phyloP scores from a whole-genome alignment of 371 early-diverging fungal genomes.

The Mucor plumbeus region DNA sequence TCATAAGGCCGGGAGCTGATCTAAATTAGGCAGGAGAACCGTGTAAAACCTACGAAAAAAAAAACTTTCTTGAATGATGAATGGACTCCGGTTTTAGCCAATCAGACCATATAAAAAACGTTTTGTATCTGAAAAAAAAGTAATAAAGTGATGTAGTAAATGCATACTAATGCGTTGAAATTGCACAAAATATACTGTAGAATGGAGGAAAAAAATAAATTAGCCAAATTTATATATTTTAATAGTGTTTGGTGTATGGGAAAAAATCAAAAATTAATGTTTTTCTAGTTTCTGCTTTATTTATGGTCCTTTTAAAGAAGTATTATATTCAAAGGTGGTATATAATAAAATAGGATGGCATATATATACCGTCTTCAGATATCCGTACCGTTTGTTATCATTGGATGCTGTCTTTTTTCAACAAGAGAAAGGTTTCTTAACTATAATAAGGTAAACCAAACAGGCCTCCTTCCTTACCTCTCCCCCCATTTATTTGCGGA shows the following conservation, averaged over 20 bases:
- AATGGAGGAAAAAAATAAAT: not conserved
- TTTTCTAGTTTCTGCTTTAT: not conserved
- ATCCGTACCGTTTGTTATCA: not conserved
- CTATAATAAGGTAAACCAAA: not conserved
- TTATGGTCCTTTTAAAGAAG: not conserved
- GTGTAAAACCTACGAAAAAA: not conserved
- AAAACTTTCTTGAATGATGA: not conserved
- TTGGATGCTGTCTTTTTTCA: not conserved
- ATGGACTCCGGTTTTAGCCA: slow-evolving; percentile 2
- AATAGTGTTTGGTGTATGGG: not conserved
- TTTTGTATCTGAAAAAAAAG: not conserved
- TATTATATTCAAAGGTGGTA: not conserved
- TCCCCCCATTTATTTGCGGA: slow-evolving; percentile 1
- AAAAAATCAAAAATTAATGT: not conserved
- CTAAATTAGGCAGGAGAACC: slow-evolving; percentile 8
- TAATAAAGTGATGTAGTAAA: not conserved
- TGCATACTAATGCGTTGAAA: not conserved
- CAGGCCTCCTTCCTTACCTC: not conserved
- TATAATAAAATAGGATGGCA: too few species aligned
- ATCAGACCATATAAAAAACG: not conserved
- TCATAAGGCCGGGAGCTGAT: slow-evolving; percentile 10
- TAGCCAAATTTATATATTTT: not conserved
- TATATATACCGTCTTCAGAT: not conserved
- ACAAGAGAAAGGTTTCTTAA: not conserved
- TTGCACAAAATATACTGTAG: not conserved